Percentiles rank a stretch among this genome's conserved stretches.
These are phyloP conservation scores for Xylariaceae sp. DNA, from an alignment of 2,329 filamentous ascomycete species.

Conservation along the genomic window DNA sequence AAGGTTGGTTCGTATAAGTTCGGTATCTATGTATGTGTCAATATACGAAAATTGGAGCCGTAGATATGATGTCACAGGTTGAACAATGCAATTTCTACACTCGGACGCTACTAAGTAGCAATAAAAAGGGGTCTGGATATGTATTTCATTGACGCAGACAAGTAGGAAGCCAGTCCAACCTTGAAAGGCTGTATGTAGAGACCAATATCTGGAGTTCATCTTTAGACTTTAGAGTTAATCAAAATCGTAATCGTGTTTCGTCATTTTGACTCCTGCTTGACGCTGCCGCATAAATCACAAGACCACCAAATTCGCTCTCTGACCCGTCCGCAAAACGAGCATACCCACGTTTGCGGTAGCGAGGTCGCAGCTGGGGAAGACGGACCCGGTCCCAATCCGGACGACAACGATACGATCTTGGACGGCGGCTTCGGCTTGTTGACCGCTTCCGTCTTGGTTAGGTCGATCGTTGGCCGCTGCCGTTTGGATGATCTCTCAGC, in stretches of 20 bases:
- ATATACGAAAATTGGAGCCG: no score
- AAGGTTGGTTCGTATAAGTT: no score
- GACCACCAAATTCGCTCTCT: slow-evolving; percentile 62
- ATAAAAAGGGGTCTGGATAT: no score
- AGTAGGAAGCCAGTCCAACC: no score
- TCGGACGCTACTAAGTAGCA: no score
- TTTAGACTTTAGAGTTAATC: not conserved
- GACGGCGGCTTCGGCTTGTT: slow-evolving; percentile 7
- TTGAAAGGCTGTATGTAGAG: no score
- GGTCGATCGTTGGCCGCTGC: slow-evolving; percentile 29
- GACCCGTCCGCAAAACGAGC: slow-evolving; percentile 52
- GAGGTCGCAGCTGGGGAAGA: slow-evolving; percentile 23
- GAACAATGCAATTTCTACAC: no score
- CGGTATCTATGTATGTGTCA: no score
- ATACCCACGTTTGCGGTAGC: slow-evolving; percentile 49
- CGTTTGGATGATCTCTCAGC: slow-evolving; percentile 23
- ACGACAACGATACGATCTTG: slow-evolving; percentile 20
- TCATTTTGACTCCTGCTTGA: slow-evolving; percentile 44
- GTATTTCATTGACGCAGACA: no score
- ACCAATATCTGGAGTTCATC: no score
- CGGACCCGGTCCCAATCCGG: slow-evolving; percentile 14
- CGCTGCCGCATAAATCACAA: slow-evolving; percentile 56
- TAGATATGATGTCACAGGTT: no score
- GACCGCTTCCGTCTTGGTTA: slow-evolving; percentile 22
- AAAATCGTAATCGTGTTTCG: slow-evolving; percentile 3